phyloP scores from a whole-genome alignment of 108 stramenopile genomes.

The Cyclotella atomus region DNA sequence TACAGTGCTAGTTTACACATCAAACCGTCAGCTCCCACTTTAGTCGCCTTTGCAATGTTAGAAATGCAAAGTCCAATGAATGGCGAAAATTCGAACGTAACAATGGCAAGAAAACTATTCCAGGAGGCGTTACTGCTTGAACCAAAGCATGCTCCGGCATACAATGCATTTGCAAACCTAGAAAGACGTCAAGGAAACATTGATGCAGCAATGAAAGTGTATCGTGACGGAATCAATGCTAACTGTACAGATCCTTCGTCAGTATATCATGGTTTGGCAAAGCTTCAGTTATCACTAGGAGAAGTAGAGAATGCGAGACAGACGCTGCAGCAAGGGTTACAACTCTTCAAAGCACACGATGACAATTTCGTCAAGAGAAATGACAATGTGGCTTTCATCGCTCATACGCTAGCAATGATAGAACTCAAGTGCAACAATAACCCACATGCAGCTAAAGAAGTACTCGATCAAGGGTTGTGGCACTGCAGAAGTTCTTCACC shows the following conservation, averaged over 20 bases:
- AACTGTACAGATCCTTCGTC: constrained; percentile 79
- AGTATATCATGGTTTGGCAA: constrained; percentile 85
- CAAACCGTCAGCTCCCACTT: constrained; percentile 76
- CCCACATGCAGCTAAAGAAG: constrained; percentile 51
- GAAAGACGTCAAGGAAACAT: constrained; percentile 64
- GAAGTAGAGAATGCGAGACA: constrained; percentile 66
- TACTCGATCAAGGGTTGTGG: constrained; percentile 68
- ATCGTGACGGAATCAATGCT: constrained; percentile 71
- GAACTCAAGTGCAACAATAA: constrained; percentile 76
- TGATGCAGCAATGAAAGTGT: constrained; percentile 62
- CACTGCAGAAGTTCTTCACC: constrained; percentile 74
- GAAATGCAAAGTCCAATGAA: constrained; percentile 67
- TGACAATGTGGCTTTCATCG: constrained; percentile 72
- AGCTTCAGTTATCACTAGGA: constrained; percentile 76
- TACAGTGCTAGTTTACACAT: constrained; percentile 69
- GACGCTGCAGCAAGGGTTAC: constrained; percentile 62
- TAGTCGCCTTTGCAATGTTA: constrained; percentile 81
- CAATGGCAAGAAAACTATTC: constrained; percentile 61
- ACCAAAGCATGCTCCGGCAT: constrained; percentile 84
- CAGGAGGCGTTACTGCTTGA: constrained; percentile 80
- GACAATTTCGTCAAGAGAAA: constrained; percentile 29
- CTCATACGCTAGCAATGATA: constrained; percentile 86
- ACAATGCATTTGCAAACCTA: constrained; percentile 81
- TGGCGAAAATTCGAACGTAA: constrained; percentile 40
- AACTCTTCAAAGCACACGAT: constrained; percentile 45